Percentiles rank a stretch among this genome's conserved stretches.
Conservation (phyloP, 1,284 basidiomycete genomes). For the Microstroma glucosiphilum region DNA sequence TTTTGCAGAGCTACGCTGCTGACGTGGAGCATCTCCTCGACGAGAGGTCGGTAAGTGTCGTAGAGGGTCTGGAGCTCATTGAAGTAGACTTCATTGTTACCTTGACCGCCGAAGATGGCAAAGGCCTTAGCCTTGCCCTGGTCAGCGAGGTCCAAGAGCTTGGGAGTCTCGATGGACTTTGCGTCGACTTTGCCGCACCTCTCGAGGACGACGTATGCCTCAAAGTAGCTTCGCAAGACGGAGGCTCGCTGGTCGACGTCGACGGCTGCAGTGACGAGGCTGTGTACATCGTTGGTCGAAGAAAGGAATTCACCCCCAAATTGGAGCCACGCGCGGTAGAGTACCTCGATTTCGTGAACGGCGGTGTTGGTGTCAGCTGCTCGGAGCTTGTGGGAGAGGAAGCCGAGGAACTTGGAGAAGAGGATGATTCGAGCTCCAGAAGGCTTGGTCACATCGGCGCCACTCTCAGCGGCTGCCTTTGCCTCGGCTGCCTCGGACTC, state of each 20-base stretch:
- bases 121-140: conserved; percentile 73
- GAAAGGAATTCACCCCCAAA: conserved; percentile 33
- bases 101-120: conserved; percentile 96
- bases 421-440: conserved; percentile 39
- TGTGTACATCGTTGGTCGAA: conserved; percentile 62
- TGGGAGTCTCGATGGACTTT: conserved; percentile 61
- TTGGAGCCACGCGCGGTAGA: conserved; percentile 48
- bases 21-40: conserved; percentile 64
- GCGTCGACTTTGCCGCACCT: conserved; percentile 56
- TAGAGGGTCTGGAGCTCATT: conserved; percentile 87
- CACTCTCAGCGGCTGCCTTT: conserved; percentile 22
- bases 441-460: conserved; percentile 5
- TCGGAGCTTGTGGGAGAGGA: conserved; percentile 37
- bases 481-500: conserved; percentile 35
- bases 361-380: conserved; percentile 62
- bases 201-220: conserved; percentile 69
- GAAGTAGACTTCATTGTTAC: conserved; percentile 93
- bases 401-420: conserved; percentile 48
- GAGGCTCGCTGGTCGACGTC: conserved; percentile 62
- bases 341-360: conserved; percentile 72
- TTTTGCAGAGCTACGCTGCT: conserved; percentile 54
- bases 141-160: conserved; percentile 66
- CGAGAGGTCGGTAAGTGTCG: conserved; percentile 81
- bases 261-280: conserved; percentile 66
- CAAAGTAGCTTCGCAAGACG: conserved; percentile 74